Evolutionary conservation across 352 stramenopile species (phyloP).

Genomic region (Globisporangium cylindrosporum): DNA sequence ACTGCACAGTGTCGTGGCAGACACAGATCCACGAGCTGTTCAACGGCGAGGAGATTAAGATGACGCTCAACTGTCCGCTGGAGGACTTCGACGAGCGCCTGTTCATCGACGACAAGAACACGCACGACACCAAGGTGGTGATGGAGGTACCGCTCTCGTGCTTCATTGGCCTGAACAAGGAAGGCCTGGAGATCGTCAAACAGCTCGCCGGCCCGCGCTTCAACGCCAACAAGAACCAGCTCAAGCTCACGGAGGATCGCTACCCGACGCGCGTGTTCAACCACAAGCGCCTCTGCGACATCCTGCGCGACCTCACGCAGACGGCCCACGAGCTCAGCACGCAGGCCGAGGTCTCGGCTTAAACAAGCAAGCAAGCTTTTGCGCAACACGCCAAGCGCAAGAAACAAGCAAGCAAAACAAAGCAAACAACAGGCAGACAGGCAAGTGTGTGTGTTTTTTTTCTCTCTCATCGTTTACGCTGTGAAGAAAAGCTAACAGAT

Average conservation of each 20-base stretch:
- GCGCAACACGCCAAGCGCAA: neutral
- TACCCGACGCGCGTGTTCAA: conserved; percentile 78
- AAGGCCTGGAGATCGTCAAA: conserved; percentile 51
- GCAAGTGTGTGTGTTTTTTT: neutral
- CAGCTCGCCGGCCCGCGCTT: conserved; percentile 74
- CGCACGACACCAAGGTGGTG: conserved; percentile 76
- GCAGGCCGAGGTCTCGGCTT: conserved; percentile 28
- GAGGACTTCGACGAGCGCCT: conserved; percentile 83
- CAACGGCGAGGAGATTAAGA: conserved; percentile 59
- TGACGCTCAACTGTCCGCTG: conserved; percentile 73
- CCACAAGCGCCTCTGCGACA: conserved; percentile 84
- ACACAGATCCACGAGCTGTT: conserved; percentile 76
- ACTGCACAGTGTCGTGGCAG: conserved; percentile 58
- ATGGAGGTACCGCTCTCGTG: conserved; percentile 75
- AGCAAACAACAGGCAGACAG: neutral
- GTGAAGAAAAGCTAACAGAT: neutral
- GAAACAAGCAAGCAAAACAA: conserved; percentile 9
- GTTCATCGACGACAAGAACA: conserved; percentile 77
- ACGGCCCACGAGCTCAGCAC: conserved; percentile 63
- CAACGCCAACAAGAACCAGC: conserved; percentile 71
- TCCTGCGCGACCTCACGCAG: conserved; percentile 72
- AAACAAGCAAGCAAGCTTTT: conserved; percentile 3
- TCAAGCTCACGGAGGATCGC: conserved; percentile 81
- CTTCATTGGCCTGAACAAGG: conserved; percentile 51
- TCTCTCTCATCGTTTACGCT: neutral